These are phyloP conservation scores for Fonsecaea nubica DNA, from an alignment of 2,329 filamentous ascomycete species.

Conservation along the genomic window DNA sequence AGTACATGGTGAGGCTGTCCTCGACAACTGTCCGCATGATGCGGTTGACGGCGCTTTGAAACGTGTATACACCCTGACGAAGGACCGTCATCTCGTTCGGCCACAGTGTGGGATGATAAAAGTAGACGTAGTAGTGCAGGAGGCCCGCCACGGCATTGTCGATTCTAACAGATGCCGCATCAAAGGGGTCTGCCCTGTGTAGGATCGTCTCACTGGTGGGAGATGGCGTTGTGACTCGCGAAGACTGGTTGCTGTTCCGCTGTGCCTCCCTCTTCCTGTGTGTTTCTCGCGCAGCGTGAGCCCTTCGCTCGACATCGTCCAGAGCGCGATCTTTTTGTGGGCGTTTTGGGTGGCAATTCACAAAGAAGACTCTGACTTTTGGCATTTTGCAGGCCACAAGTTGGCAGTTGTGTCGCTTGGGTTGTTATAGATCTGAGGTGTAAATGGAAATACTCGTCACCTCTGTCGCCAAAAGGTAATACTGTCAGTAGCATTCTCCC, in stretches of 20 bases:
- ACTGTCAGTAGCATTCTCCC: not conserved
- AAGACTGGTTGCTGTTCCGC: not conserved
- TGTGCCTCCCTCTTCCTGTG: not conserved
- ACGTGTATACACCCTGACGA: constrained; percentile 16
- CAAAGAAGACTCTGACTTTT: constrained; percentile 2
- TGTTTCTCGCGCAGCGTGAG: not conserved
- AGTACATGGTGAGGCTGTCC: constrained; percentile 22
- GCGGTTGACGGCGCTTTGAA: constrained; percentile 9
- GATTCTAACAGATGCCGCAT: constrained; percentile 3
- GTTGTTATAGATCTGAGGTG: not conserved
- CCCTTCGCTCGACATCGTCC: constrained; percentile 1
- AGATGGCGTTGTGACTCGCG: not conserved
- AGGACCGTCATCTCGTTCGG: constrained; percentile 26
- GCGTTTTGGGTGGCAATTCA: not conserved
- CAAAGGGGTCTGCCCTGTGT: constrained; percentile 7
- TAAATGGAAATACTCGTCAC: not conserved
- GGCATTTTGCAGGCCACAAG: not conserved
- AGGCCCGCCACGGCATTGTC: constrained; percentile 9
- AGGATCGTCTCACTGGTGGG: constrained; percentile 1
- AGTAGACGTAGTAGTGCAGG: constrained; percentile 22
- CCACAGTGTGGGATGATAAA: constrained; percentile 25
- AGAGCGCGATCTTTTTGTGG: not conserved
- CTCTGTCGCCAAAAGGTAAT: not conserved
- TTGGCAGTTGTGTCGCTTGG: not conserved
- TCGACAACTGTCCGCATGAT: constrained; percentile 12